A percentile compares a stretch with the other conserved stretches of the same genome.
phyloP scores from a whole-genome alignment of 2,329 filamentous ascomycete species.

The Trichoderma cornu-damae region DNA sequence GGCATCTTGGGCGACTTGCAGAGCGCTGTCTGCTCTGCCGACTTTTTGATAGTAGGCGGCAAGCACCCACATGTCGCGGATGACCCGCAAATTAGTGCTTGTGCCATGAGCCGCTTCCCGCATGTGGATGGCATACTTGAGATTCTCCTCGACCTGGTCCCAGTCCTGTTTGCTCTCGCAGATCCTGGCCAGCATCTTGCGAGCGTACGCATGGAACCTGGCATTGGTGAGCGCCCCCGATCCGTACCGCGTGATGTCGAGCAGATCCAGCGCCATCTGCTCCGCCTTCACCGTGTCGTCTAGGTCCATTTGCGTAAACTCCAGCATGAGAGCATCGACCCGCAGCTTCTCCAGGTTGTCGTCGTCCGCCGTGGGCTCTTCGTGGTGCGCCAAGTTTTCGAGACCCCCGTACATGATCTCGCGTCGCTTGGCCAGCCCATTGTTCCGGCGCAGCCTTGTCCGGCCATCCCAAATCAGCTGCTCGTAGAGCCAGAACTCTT shows the following conservation, averaged over 20 bases:
- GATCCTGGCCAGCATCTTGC: constrained; percentile 36
- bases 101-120: constrained; percentile 35
- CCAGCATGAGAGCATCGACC: constrained; percentile 33
- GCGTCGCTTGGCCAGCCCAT: constrained; percentile 27
- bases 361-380: constrained; percentile 13
- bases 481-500: constrained; percentile 36
- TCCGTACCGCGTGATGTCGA: constrained; percentile 27
- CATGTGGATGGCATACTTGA: constrained; percentile 31
- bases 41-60: constrained; percentile 32
- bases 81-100: constrained; percentile 33
- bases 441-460: constrained; percentile 32
- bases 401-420: constrained; percentile 32
- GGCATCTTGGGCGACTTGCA: constrained; percentile 30
- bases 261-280: constrained; percentile 28
- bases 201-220: constrained; percentile 37
- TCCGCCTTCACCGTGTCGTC: constrained; percentile 32
- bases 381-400: constrained; percentile 23
- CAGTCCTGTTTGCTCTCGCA: constrained; percentile 32
- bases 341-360: constrained; percentile 27
- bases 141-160: constrained; percentile 32
- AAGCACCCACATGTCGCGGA: constrained; percentile 38
- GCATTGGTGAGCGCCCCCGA: constrained; percentile 27
- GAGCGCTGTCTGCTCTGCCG: constrained; percentile 28
- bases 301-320: constrained; percentile 38
- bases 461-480: constrained; percentile 38